Evolutionary conservation across 2,329 filamentous ascomycete species (phyloP), one percentile per base, ranked within the genome.

Genomic region (Colletotrichum tabaci): DNA sequence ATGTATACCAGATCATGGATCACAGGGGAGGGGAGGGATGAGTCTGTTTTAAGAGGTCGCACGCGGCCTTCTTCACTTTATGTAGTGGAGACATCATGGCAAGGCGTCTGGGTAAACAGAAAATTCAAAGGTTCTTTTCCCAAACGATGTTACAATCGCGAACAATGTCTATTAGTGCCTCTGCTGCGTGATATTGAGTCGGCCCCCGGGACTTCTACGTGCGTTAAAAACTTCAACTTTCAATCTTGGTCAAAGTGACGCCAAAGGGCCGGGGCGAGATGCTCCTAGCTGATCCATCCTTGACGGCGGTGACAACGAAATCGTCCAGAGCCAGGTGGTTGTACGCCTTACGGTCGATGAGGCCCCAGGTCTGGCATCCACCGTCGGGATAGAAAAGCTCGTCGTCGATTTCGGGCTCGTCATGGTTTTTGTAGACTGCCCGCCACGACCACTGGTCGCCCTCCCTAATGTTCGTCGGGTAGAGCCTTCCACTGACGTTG

Each of bases 281-380:
- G 38, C 66, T 72, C 49, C 57, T 40, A 12, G 55, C 49, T 4
- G 40, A 40, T 4, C 42, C 61, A 47, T 72, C 70, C 23, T 40
- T 49, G 3, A 53, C 55, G 21, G 61, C 3, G 13, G 10, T 44
- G 56, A 82, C 77, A 0, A 79, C 72, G 40, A 82, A 81, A 49
- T 81, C 72, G 38, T 80, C 77, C 6, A 81, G 50, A 2, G 77
- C 77, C 0, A 78, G 73, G 30, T 78, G 78, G 55, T 81, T 76
- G 74, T 81, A 83, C 1, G 78, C 76, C 35, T 74, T 69, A 21
- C 82, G 77, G 55, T 83, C 82, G 56, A 79, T 73, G 53, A 72
- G 64, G 9, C 77, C 76, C 80, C 80, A 83, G 0, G 79, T 78
- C 49, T 79, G 72, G 55, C 81, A 83, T 30, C 74, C 68, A 0